Base-by-base conservation (phyloP, 179 eudicot species). In the Camellia oleifera region DNA sequence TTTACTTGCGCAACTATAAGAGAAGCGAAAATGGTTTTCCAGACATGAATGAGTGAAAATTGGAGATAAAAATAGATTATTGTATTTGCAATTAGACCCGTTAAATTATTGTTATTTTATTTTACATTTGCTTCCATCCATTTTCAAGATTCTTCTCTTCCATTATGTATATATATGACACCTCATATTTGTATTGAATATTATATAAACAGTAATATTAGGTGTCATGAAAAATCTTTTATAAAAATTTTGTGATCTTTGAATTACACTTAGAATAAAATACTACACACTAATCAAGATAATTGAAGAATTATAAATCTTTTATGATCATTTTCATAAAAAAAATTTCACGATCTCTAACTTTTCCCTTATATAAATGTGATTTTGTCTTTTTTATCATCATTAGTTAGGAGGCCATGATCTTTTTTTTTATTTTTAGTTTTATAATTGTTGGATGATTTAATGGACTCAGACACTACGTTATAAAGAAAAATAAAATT, bases 11-110 rank as follows among this genome's bases (percentile, higher is more conserved):
- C 79, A 64, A 48, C 79, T 45, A 57, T 10, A 7, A 63, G 32
- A 54, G 69, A 64, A 48, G 69, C 60, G 40, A 66, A 76, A 76
- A 62, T 63, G 6, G 79, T 23, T 75, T 67, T 48, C 74, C 74
- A 70, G 74, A 70, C 72, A 69, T 15, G 53, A 69, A 69, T 69
- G 72, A 69, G 72, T 45, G 20, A 44, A 69, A 14, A 52, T 69
- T 42, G 72, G 72, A 69, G 71, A 42, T 69, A 69, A 42, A 45
- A 50, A 76, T 48, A 57, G 46, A 44, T 32, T 1, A 32, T 13
- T 42, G 53, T 76, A 67, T 77, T 77, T 78, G 8, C 54, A 26
- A 78, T 57, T 42, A 44, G 45, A 18, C 69, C 81, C 81, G 57
- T 42, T 44, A 17, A 10, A 69, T 7, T 53, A 69, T 72, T 56